Conservation (phyloP, 2,329 filamentous ascomycete genomes). For the Myriangium duriaei region DNA sequence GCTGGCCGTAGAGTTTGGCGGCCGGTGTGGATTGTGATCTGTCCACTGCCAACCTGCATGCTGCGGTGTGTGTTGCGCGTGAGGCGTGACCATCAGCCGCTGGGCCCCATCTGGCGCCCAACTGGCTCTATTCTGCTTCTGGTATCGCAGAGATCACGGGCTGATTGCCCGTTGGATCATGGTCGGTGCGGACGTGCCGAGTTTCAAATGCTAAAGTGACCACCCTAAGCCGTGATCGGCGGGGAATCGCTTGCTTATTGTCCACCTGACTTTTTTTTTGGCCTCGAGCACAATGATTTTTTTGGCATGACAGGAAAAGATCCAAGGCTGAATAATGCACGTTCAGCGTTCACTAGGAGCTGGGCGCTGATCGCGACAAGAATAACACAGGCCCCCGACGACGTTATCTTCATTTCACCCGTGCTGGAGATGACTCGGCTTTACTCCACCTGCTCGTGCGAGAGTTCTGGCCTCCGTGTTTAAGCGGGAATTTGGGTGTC, state of each 20-base stretch:
- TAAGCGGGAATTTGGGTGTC: background rate
- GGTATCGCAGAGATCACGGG: slow-evolving; percentile 7
- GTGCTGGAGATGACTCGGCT: too few species aligned
- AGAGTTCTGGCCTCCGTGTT: background rate
- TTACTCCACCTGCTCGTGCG: too few species aligned
- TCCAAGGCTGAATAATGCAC: too few species aligned
- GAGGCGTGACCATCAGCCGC: background rate
- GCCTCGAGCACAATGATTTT: too few species aligned
- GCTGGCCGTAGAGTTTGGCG: slow-evolving; percentile 2
- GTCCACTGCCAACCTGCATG: too few species aligned
- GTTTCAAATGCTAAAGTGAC: slow-evolving; percentile 4
- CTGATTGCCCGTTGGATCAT: slow-evolving; percentile 9
- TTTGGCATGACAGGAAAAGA: too few species aligned
- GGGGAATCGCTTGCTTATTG: background rate
- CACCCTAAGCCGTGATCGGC: background rate
- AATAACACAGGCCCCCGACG: too few species aligned
- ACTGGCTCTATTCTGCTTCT: background rate
- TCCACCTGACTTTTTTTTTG: background rate
- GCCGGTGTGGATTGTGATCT: slow-evolving; percentile 1
- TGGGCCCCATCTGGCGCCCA: background rate
- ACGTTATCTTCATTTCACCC: too few species aligned
- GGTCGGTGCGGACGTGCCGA: slow-evolving; percentile 4
- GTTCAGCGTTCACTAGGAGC: too few species aligned
- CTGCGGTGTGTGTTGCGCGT: too few species aligned
- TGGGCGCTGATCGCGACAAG: too few species aligned